Base-by-base conservation (phyloP, 2,329 filamentous ascomycete species). In the Trichoderma harzianum region DNA sequence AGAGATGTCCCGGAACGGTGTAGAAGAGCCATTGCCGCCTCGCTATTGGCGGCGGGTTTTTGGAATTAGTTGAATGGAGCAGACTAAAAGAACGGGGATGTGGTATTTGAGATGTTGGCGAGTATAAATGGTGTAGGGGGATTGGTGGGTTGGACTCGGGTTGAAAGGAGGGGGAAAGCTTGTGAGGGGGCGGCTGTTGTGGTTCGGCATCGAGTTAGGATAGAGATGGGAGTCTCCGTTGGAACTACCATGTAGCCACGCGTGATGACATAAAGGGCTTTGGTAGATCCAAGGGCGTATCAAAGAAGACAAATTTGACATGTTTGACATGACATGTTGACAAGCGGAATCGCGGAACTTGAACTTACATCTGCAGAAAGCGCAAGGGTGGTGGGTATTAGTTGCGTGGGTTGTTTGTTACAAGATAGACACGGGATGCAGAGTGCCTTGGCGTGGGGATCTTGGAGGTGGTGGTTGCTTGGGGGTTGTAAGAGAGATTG, bases 11-110 rank as follows among this genome's bases (percentile, higher is more conserved):
- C 75, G 28, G 77, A 73, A 14, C 75, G 77, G 26, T 75, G 76
- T 18, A 80, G 68, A 32, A 79, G 61, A 47, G 75, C 32, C 78
- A 80, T 80, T 80, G 68, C 8, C 21, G 57, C n/a, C 34, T 62
- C 24, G 24, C 30, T 51, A 69, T 62, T 62, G 43, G 57, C 51
- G 36, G 57, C 39, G 36, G 30, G 3, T 36, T 55, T 8, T 36
- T 53, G 26, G 70, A 26, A 43, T 72, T 34, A 57, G 62, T 57
- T 30, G 28, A n/a, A 43, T 36, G 55, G 26, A 61, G 26, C 16
- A 61, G 28, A n/a, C 55, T 61, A 51, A 34, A 53, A 24, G 1
- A 16, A 14, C 7, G 14, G 12, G 7, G 39, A 18, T 39, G n/a
- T 28, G 5, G 21, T 47, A 47, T 61, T 60, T 51, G 65, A 34